These are phyloP conservation scores for Heterobasidion occidentale DNA, from an alignment of 1,284 basidiomycete species.

Conservation along the genomic window DNA sequence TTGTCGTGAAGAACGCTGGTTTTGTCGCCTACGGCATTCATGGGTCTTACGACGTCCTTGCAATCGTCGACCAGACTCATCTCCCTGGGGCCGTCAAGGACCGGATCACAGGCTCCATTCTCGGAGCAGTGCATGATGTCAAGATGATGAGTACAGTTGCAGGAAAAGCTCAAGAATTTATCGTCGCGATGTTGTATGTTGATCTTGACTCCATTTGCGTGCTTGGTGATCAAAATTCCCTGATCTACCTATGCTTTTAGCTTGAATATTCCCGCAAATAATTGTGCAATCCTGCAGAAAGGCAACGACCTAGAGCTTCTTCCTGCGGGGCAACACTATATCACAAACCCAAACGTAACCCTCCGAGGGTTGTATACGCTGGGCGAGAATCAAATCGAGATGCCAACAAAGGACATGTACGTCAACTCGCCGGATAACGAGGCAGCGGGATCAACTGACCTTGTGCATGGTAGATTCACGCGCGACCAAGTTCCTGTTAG, in stretches of 20 bases:
- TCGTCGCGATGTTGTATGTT: slow-evolving; percentile 68
- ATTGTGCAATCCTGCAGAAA: slow-evolving; percentile 73
- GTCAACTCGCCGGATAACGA: neutral
- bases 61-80: slow-evolving; percentile 77
- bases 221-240: neutral
- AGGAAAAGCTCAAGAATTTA: slow-evolving; percentile 41
- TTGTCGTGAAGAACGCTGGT: slow-evolving; percentile 71
- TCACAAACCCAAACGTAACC: slow-evolving; percentile 74
- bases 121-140: slow-evolving; percentile 69
- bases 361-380: slow-evolving; percentile 70
- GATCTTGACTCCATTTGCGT: neutral
- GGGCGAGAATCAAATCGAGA: slow-evolving; percentile 75
- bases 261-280: slow-evolving; percentile 75
- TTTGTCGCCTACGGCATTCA: slow-evolving; percentile 71
- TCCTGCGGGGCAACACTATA: slow-evolving; percentile 71
- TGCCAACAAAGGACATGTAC: slow-evolving; percentile 79
- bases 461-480: slow-evolving; percentile 46
- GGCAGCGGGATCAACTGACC: neutral
- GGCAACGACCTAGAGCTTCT: slow-evolving; percentile 74
- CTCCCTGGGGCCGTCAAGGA: slow-evolving; percentile 53
- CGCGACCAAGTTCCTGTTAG: slow-evolving; percentile 78
- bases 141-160: slow-evolving; percentile 47
- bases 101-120: slow-evolving; percentile 44
- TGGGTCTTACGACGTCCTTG: slow-evolving; percentile 68
- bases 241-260: slow-evolving; percentile 23